Conservation (phyloP, 331 rosid species). For the Rhamnella rubrinervis region DNA sequence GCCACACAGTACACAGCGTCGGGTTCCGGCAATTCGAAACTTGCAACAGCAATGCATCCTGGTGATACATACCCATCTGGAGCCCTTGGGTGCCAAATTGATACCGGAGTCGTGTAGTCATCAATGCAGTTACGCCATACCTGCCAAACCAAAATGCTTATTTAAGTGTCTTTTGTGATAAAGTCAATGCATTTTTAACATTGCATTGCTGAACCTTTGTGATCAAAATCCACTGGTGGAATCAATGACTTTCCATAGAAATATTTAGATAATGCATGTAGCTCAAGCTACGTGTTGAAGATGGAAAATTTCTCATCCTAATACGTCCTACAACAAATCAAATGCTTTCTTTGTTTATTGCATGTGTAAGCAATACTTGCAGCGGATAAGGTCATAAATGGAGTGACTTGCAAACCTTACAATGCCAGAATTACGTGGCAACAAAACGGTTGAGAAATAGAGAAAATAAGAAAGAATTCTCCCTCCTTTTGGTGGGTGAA, state of each 20-base stretch:
- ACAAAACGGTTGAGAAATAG: background rate
- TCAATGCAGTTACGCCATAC: constrained; percentile 93
- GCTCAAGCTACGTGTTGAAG: background rate
- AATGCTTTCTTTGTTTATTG: too few relatives aligned
- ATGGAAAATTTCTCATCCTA: background rate
- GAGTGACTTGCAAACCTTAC: background rate
- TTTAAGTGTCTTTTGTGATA: too few relatives aligned
- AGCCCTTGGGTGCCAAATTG: constrained; percentile 94
- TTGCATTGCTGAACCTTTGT: background rate
- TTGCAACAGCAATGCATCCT: constrained; percentile 76
- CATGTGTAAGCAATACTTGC: background rate
- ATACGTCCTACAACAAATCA: too few relatives aligned
- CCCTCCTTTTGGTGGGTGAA: background rate
- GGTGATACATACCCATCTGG: constrained; percentile 88
- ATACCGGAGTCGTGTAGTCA: constrained; percentile 61
- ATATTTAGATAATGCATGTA: too few relatives aligned
- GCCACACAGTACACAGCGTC: constrained; percentile 65
- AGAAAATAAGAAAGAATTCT: background rate
- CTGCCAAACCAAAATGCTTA: constrained; percentile 32
- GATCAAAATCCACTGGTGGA: background rate
- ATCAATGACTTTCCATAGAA: background rate
- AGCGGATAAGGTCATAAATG: background rate
- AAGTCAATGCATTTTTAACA: background rate
- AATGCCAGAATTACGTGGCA: background rate
- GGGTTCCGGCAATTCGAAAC: constrained; percentile 68